These are phyloP conservation scores for Stenogyne calaminthoides DNA, from an alignment of 305 asterid species.

Conservation along the genomic window DNA sequence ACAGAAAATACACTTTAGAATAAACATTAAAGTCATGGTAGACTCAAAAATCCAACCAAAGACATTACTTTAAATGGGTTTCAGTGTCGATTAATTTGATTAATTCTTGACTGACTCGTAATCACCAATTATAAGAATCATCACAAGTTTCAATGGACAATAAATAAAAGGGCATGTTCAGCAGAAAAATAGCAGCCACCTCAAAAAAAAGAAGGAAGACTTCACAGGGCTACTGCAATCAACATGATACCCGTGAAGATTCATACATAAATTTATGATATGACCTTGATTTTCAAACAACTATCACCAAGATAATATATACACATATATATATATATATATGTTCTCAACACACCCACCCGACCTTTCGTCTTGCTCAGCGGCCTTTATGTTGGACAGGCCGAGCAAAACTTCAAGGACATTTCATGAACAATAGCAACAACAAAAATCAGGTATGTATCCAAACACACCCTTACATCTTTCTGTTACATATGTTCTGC, in stretches of 20 bases:
- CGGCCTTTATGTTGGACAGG: not conserved
- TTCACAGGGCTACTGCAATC: conserved; percentile 14
- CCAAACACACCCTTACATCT: not conserved
- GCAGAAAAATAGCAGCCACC: conserved; percentile 10
- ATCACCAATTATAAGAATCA: not conserved
- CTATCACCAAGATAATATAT: too few relatives aligned
- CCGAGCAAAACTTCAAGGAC: not conserved
- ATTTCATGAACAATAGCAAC: not conserved
- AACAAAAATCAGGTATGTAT: conserved; percentile 29
- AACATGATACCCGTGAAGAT: conserved; percentile 39
- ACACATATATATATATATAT: not conserved
- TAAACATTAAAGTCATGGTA: not conserved
- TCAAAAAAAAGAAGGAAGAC: not conserved
- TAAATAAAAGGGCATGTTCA: not conserved
- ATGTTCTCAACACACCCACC: not conserved
- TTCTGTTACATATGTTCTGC: not conserved
- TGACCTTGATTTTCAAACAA: conserved; percentile 4
- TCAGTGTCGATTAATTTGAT: not conserved
- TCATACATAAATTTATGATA: too few relatives aligned
- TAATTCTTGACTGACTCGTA: not conserved
- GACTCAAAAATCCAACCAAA: too few relatives aligned
- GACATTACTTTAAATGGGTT: not conserved
- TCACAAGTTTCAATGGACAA: not conserved
- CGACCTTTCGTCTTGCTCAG: not conserved
- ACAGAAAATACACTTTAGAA: not conserved